Conservation (phyloP, 352 stramenopile species). For the Blastocystis sp. region DNA sequence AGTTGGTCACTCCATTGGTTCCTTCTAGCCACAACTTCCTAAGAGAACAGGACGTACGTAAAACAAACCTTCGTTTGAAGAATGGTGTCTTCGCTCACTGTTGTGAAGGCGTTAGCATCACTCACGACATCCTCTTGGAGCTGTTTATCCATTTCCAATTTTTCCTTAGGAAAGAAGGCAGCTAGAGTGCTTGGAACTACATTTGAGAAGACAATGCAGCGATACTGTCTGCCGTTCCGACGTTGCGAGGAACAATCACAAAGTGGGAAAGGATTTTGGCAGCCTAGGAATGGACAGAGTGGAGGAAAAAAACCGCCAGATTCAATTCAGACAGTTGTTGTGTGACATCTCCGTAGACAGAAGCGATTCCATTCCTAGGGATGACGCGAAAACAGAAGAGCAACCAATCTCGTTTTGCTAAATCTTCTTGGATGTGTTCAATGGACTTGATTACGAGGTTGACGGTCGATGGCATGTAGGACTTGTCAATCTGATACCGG, state of each 20-base stretch:
- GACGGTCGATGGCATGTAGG: constrained; percentile 12
- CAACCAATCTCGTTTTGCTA: constrained; percentile 8
- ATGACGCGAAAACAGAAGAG: background rate
- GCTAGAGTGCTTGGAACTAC: background rate
- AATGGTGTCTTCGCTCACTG: too few relatives aligned
- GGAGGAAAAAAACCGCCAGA: background rate
- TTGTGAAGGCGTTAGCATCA: background rate
- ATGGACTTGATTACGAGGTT: constrained; percentile 24
- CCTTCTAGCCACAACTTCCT: background rate
- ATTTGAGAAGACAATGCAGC: background rate
- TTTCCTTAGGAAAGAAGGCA: constrained; percentile 46
- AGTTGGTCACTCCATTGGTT: constrained; percentile 12
- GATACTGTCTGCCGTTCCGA: background rate
- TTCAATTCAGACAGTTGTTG: constrained; percentile 9
- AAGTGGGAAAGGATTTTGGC: background rate
- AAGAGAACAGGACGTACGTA: background rate
- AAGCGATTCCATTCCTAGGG: background rate
- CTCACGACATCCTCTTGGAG: background rate
- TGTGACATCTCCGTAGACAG: background rate
- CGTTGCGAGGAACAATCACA: background rate
- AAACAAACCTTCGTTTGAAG: background rate
- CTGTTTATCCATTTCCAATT: background rate
- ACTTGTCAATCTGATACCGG: constrained; percentile 7
- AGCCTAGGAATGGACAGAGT: background rate
- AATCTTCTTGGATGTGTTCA: background rate